Evolutionary conservation across 1,284 basidiomycete species (phyloP), one percentile per base, ranked within the genome.

Genomic region (Cryptococcus wingfieldii): DNA sequence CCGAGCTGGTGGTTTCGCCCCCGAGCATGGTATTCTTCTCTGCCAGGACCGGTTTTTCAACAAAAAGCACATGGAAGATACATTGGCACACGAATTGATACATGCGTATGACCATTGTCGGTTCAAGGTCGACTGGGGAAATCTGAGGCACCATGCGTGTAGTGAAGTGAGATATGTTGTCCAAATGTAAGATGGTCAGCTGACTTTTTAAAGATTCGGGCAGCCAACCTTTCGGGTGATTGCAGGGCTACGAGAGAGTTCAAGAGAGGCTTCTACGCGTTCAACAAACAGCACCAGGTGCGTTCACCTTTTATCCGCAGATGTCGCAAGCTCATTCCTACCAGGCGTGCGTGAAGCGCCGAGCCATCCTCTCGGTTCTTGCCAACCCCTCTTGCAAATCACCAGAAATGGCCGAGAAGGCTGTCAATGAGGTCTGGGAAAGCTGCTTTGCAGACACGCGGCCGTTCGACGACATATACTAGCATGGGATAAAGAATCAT

Each of bases 381-480:
- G 82, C 82, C 12, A 93, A 97, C 71, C 86, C 90, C 16, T 80
- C 82, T n/a, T 98, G 91, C 71, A 84, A 85, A 2, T 83, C 86
- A 63, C 77, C 80, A 47, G 87, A 82, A 13, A 81, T 87, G 49
- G 95, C 95, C 5, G 89, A 92, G 72, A 82, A 83, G 56, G 90
- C 86, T 2, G 94, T 98, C 49, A 95, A 97, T 65, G 90, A 97
- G 74, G 95, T 97, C 45, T 98, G 89, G 87, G 89, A 92, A 66
- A 91, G 89, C 66, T 98, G 95, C 77, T 95, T 93, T 78, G 86
- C 83, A 48, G 95, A 98, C 75, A 98, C 94, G 7, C 79, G 94
- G 64, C 95, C 95, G 7, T 98, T 98, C 75, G 95, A 98, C 76
- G 92, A 97, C 85, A 90, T 94, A 14, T 60, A 60, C 49, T 60